Conservation (phyloP, 2,329 filamentous ascomycete genomes). For the Aureobasidium subglaciale region DNA sequence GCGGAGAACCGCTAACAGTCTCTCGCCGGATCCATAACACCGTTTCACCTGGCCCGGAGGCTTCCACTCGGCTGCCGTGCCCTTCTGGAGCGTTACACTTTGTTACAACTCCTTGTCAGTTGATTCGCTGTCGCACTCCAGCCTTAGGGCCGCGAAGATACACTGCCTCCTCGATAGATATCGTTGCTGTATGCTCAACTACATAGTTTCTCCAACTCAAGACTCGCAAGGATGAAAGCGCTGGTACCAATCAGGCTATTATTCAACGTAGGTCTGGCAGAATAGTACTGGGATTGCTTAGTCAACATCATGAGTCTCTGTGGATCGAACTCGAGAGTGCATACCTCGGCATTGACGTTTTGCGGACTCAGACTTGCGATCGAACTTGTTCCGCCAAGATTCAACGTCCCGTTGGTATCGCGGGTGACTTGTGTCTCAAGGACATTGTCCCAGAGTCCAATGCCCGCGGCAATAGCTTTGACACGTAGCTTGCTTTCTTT, state of each 20-base stretch:
- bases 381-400: background rate
- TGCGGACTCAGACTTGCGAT: conserved; percentile 2
- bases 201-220: background rate
- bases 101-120: no score
- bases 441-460: background rate
- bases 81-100: no score
- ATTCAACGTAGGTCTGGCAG: background rate
- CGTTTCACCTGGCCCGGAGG: no score
- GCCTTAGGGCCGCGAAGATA: no score
- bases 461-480: background rate
- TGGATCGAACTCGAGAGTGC: background rate
- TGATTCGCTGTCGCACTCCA: no score
- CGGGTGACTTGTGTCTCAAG: background rate
- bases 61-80: no score
- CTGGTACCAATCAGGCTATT: conserved; percentile 4
- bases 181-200: background rate
- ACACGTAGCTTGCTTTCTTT: background rate
- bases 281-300: background rate
- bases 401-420: background rate
- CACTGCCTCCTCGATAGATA: no score
- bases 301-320: background rate
- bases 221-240: background rate
- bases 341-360: background rate
- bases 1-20: no score
- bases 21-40: no score